Evolutionary conservation across 2,329 filamentous ascomycete species (phyloP).

Genomic region (Mycogone perniciosa): DNA sequence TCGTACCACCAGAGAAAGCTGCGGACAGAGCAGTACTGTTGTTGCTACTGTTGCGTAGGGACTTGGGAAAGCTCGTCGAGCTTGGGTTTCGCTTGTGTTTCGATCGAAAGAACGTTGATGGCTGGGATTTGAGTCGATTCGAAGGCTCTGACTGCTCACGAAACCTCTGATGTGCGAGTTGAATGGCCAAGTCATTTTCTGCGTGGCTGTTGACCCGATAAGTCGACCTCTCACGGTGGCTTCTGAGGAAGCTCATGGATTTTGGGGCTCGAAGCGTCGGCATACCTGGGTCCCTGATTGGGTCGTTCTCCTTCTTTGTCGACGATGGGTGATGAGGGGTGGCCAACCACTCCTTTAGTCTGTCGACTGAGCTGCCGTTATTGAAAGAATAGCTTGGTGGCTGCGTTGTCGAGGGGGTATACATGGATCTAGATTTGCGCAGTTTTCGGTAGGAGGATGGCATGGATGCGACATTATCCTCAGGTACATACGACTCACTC

Average conservation of each 20-base stretch:
- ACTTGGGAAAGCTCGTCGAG: slow-evolving; percentile 38
- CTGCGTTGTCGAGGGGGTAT: slow-evolving; percentile 27
- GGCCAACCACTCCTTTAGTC: slow-evolving; percentile 8
- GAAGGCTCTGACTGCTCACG: slow-evolving; percentile 30
- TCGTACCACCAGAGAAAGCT: slow-evolving; percentile 21
- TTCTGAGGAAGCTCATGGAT: slow-evolving; percentile 49
- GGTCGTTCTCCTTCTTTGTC: slow-evolving; percentile 25
- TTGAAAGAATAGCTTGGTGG: slow-evolving; percentile 13
- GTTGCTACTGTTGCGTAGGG: slow-evolving; percentile 43
- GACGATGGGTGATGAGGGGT: slow-evolving; percentile 8
- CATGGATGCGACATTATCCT: slow-evolving; percentile 42
- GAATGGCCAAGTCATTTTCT: slow-evolving; percentile 29
- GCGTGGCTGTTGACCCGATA: slow-evolving; percentile 15
- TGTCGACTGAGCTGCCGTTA: slow-evolving; percentile 10
- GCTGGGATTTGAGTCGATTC: slow-evolving; percentile 31
- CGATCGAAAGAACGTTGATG: slow-evolving; percentile 40
- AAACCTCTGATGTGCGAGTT: slow-evolving; percentile 32
- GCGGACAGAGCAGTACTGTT: slow-evolving; percentile 29
- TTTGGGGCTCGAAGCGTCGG: slow-evolving; percentile 39
- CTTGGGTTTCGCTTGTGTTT: slow-evolving; percentile 29
- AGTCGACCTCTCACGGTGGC: slow-evolving; percentile 22
- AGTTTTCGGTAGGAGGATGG: slow-evolving; percentile 44
- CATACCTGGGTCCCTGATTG: slow-evolving; percentile 9
- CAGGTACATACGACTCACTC: slow-evolving; percentile 40
- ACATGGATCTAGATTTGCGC: slow-evolving; percentile 52